These are phyloP conservation scores for Kodamaea ohmeri DNA, from an alignment of 1,139 yeast species.

Conservation along the genomic window DNA sequence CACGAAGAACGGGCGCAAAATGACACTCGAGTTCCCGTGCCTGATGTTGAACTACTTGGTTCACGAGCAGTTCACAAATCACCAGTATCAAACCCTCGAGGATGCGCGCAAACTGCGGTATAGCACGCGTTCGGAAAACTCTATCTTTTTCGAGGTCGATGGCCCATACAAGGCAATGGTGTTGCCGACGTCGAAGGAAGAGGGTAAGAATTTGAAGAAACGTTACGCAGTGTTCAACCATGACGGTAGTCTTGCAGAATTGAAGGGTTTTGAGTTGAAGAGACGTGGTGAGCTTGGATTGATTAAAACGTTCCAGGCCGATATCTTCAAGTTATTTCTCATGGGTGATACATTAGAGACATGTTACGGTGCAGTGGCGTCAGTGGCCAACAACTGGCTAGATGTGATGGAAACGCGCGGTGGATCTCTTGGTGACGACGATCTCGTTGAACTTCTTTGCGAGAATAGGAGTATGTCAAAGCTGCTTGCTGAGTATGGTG, in stretches of 20 bases:
- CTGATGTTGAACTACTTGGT: constrained; percentile 94
- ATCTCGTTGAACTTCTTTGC: constrained; percentile 89
- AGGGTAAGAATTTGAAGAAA: constrained; percentile 93
- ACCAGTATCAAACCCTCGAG: constrained; percentile 85
- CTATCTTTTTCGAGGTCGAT: constrained; percentile 96
- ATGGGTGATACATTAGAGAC: constrained; percentile 76
- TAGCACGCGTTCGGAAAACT: constrained; percentile 80
- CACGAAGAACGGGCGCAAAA: constrained; percentile 72
- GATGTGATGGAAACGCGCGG: constrained; percentile 92
- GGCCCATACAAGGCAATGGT: constrained; percentile 99
- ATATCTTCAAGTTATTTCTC: constrained; percentile 84
- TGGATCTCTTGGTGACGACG: constrained; percentile 86
- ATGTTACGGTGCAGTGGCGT: constrained; percentile 88
- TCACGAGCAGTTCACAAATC: constrained; percentile 86
- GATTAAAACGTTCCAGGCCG: constrained; percentile 93
- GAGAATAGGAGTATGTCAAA: constrained; percentile 96
- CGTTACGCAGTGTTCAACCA: constrained; percentile 96
- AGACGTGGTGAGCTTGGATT: constrained; percentile 95
- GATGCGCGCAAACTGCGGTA: constrained; percentile 70
- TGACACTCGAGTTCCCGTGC: constrained; percentile 87
- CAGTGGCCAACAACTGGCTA: constrained; percentile 92
- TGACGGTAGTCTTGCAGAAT: constrained; percentile 91
- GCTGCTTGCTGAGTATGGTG: constrained; percentile 82
- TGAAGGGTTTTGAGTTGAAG: constrained; percentile 95
- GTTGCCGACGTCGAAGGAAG: constrained; percentile 95